Conservation (phyloP, 805 yeast genomes). For the Ogataea minuta region DNA sequence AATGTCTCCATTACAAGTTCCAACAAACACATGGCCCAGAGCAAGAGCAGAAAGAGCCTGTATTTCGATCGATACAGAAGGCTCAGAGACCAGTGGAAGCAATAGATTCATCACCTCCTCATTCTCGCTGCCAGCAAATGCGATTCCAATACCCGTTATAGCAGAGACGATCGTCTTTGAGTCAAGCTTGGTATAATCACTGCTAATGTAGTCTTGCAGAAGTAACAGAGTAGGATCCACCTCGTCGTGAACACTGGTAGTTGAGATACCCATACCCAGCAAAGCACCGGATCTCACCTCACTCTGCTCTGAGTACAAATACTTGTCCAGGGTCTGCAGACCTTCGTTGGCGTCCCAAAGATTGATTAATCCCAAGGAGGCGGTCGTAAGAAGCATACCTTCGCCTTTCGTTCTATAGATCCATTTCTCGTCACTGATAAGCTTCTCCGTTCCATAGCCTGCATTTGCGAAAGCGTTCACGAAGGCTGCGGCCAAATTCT, state of each 20-base stretch:
- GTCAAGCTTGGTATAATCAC: slow-evolving; percentile 47
- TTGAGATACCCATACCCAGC: slow-evolving; percentile 89
- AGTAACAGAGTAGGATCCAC: slow-evolving; percentile 88
- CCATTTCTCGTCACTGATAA: slow-evolving; percentile 75
- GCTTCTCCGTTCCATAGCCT: slow-evolving; percentile 86
- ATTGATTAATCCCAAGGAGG: slow-evolving; percentile 83
- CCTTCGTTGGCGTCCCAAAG: slow-evolving; percentile 93
- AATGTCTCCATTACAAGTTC: slow-evolving; percentile 92
- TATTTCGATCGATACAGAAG: slow-evolving; percentile 70
- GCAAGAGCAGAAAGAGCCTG: slow-evolving; percentile 87
- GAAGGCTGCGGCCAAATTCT: slow-evolving; percentile 90
- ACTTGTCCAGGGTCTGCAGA: slow-evolving; percentile 84
- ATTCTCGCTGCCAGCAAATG: slow-evolving; percentile 92
- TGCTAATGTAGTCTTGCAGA: slow-evolving; percentile 65
- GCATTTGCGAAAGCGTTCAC: slow-evolving; percentile 89
- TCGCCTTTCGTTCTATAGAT: slow-evolving; percentile 87
- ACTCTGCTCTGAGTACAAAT: slow-evolving; percentile 78
- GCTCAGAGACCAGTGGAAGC: slow-evolving; percentile 79
- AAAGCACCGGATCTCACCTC: slow-evolving; percentile 96
- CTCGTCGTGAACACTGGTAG: slow-evolving; percentile 92
- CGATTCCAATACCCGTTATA: slow-evolving; percentile 86
- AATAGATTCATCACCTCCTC: slow-evolving; percentile 76
- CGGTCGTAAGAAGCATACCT: slow-evolving; percentile 90
- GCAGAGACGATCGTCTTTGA: slow-evolving; percentile 73
- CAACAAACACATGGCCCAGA: slow-evolving; percentile 91